Evolutionary conservation across 2,329 filamentous ascomycete genomes (phyloP).

Genomic region (Phaeosphaeria sp.): DNA sequence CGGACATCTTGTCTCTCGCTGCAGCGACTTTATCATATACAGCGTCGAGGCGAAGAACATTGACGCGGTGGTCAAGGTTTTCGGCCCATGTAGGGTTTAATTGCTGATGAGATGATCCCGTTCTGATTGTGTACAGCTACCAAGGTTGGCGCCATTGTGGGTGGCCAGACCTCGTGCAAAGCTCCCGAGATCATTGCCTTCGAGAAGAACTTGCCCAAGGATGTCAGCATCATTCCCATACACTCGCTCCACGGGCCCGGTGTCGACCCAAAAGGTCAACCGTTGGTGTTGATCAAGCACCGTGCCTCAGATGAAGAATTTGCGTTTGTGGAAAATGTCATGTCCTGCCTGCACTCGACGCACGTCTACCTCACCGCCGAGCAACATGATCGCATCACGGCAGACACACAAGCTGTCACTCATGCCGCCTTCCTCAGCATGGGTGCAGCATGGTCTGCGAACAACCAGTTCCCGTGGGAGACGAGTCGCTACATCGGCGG

Average conservation of each 20-base stretch:
- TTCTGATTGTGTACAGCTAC: slow-evolving; percentile 68
- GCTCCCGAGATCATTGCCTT: slow-evolving; percentile 94
- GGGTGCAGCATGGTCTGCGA: slow-evolving; percentile 97
- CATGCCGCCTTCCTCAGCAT: slow-evolving; percentile 95
- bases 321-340: slow-evolving; percentile 77
- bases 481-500: slow-evolving; percentile 93
- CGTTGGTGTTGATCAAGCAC: slow-evolving; percentile 92
- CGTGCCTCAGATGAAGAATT: slow-evolving; percentile 80
- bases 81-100: slow-evolving; percentile 80
- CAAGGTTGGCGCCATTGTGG: slow-evolving; percentile 92
- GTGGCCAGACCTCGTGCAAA: slow-evolving; percentile 98
- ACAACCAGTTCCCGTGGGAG: slow-evolving; percentile 96
- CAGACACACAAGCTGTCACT: slow-evolving; percentile 96
- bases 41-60: slow-evolving; percentile 95
- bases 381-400: slow-evolving; percentile 95
- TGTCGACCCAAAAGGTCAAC: slow-evolving; percentile 87
- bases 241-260: slow-evolving; percentile 95
- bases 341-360: slow-evolving; percentile 84
- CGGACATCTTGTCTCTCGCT: slow-evolving; percentile 93
- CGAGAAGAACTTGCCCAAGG: slow-evolving; percentile 81
- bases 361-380: slow-evolving; percentile 85
- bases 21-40: slow-evolving; percentile 99
- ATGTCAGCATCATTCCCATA: slow-evolving; percentile 93
- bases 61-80: slow-evolving; percentile 83
- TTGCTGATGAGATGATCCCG: slow-evolving; percentile 5